These are phyloP conservation scores for Quercus alba DNA, from an alignment of 306 rosid genomes.

Conservation along the genomic window DNA sequence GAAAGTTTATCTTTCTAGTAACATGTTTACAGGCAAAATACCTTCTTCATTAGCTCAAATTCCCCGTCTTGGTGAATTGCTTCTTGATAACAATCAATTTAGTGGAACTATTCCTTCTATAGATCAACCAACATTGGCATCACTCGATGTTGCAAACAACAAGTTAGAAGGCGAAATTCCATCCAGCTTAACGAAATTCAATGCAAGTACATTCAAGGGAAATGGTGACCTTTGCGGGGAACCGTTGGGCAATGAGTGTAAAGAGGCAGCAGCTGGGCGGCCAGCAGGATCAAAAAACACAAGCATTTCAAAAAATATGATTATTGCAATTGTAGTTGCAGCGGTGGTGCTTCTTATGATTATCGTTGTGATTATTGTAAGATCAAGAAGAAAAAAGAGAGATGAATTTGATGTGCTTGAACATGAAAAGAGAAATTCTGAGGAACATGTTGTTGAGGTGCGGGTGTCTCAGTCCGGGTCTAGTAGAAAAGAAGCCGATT, in stretches of 20 bases:
- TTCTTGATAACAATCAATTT: slow-evolving; percentile 63
- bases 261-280: neutral
- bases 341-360: slow-evolving; percentile 27
- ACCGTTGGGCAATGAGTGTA: slow-evolving; percentile 32
- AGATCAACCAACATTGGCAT: slow-evolving; percentile 14
- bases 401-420: slow-evolving; percentile 1
- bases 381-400: slow-evolving; percentile 23
- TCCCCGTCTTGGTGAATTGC: slow-evolving; percentile 48
- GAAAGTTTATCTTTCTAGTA: slow-evolving; percentile 58
- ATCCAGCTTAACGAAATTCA: slow-evolving; percentile 30
- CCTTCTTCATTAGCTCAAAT: slow-evolving; percentile 47
- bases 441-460: slow-evolving; percentile 32
- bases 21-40: slow-evolving; percentile 53
- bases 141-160: slow-evolving; percentile 56
- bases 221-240: slow-evolving; percentile 56
- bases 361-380: slow-evolving; percentile 10
- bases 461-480: slow-evolving; percentile 33
- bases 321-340: slow-evolving; percentile 24
- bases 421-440: neutral
- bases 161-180: slow-evolving; percentile 74
- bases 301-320: slow-evolving; percentile 1
- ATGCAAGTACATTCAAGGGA: slow-evolving; percentile 36
- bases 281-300: neutral
- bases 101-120: slow-evolving; percentile 52
- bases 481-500: slow-evolving; percentile 23